Percentiles rank a stretch among this genome's conserved stretches.
phyloP scores from a whole-genome alignment of 495 filamentous ascomycete genomes.

The Neurospora sp. region DNA sequence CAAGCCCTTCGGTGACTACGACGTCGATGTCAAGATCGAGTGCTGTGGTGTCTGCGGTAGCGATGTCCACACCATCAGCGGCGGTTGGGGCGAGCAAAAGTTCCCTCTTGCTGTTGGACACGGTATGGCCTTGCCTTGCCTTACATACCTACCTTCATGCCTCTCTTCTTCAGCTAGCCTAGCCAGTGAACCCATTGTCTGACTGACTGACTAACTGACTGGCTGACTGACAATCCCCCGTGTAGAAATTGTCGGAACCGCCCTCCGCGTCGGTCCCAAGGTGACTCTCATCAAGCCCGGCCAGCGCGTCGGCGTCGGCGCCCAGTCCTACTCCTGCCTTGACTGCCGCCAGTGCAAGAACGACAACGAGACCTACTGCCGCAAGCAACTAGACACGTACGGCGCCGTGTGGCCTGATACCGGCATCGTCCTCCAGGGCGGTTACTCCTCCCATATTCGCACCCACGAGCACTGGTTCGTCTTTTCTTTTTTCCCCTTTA shows the following conservation, averaged over 20 bases:
- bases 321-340: conserved; percentile 44
- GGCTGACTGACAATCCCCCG: no score
- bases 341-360: conserved; percentile 48
- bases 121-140: conserved; percentile 17
- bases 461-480: conserved; percentile 45
- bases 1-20: conserved; percentile 49
- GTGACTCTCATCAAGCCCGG: conserved; percentile 44
- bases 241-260: conserved; percentile 33
- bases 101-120: conserved; percentile 47
- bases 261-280: conserved; percentile 45
- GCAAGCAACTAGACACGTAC: conserved; percentile 46
- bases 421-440: conserved; percentile 43
- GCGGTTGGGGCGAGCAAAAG: conserved; percentile 45
- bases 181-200: background rate
- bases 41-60: conserved; percentile 49
- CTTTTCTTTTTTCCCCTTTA: background rate
- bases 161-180: background rate
- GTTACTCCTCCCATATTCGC: conserved; percentile 44
- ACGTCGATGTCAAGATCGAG: conserved; percentile 47
- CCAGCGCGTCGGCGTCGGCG: conserved; percentile 48
- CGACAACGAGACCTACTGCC: conserved; percentile 50
- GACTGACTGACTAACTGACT: no score
- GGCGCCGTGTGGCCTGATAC: conserved; percentile 45
- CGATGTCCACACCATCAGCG: conserved; percentile 46
- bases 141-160: background rate